Evolutionary conservation across 306 rosid genomes (phyloP).

Genomic region (Trifolium repens): DNA sequence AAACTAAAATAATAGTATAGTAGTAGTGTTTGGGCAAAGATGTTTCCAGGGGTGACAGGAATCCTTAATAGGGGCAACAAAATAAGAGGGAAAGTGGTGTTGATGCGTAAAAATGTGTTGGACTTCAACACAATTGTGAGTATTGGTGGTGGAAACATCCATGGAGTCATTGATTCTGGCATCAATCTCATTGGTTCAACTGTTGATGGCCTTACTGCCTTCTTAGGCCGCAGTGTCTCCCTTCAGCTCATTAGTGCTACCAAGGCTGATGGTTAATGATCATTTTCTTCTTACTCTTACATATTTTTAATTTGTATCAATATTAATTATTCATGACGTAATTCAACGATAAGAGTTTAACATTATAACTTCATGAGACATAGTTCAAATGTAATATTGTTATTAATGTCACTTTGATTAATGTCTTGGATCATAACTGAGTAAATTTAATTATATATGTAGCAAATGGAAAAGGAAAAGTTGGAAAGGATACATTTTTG

Average conservation of each 20-base stretch:
- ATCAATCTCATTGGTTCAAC: slow-evolving; percentile 34
- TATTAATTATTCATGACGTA: too few relatives aligned
- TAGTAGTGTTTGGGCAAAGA: slow-evolving; percentile 5
- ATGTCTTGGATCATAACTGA: too few relatives aligned
- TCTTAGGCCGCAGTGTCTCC: slow-evolving; percentile 47
- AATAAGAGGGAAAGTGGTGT: slow-evolving; percentile 49
- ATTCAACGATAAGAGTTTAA: not conserved
- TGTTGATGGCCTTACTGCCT: slow-evolving; percentile 43
- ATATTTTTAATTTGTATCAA: too few relatives aligned
- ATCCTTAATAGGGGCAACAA: slow-evolving; percentile 34
- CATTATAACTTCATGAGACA: too few relatives aligned
- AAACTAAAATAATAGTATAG: not conserved
- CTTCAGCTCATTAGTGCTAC: slow-evolving; percentile 51
- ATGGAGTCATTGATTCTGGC: slow-evolving; percentile 35
- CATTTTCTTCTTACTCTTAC: not conserved
- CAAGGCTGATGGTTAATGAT: slow-evolving; percentile 39
- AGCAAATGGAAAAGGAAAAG: slow-evolving; percentile 59
- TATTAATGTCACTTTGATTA: too few relatives aligned
- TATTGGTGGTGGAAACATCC: slow-evolving; percentile 13
- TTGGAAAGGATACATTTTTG: slow-evolving; percentile 62
- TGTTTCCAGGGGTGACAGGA: slow-evolving; percentile 42
- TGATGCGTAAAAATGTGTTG: slow-evolving; percentile 51
- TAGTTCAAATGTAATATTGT: too few relatives aligned
- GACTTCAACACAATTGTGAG: slow-evolving; percentile 38
- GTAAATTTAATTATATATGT: not conserved